Conservation (phyloP, 148 eudicot genomes). For the Salicornia ramosissima region DNA sequence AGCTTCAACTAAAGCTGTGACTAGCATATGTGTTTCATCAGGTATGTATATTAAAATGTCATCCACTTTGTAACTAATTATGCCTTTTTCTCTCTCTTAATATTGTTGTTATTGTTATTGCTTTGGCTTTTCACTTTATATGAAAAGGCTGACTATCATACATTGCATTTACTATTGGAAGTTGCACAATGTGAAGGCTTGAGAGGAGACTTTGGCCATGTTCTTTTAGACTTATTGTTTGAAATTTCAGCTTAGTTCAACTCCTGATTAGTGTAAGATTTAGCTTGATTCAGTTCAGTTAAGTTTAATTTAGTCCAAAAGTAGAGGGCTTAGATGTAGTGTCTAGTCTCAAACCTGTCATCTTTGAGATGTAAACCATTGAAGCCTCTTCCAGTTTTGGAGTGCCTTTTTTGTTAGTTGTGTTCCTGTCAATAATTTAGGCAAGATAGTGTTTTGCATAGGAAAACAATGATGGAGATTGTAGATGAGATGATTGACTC, state of each 20-base stretch:
- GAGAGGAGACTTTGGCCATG: background rate
- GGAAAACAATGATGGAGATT: background rate
- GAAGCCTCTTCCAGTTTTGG: too few species aligned
- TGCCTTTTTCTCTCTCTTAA: background rate
- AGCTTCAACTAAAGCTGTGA: conserved; percentile 81
- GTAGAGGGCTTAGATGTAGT: too few species aligned
- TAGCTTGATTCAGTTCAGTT: too few species aligned
- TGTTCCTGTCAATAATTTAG: too few species aligned
- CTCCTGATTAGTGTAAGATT: too few species aligned
- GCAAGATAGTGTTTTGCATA: background rate
- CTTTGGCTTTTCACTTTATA: background rate
- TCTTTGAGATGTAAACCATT: too few species aligned
- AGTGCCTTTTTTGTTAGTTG: too few species aligned
- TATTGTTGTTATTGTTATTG: too few species aligned
- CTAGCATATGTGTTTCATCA: conserved; percentile 75
- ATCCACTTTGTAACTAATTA: background rate
- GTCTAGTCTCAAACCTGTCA: too few species aligned
- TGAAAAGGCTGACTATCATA: background rate
- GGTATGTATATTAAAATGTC: conserved; percentile 37
- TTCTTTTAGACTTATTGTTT: too few species aligned
- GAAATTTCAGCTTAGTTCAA: too few species aligned
- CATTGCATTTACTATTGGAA: background rate
- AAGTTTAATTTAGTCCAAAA: too few species aligned
- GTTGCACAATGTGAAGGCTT: background rate
- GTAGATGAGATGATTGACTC: background rate